A percentile compares a stretch with the other conserved stretches of the same genome.
Conservation (phyloP, 2,329 filamentous ascomycete species). For the Botrytis deweyae region DNA sequence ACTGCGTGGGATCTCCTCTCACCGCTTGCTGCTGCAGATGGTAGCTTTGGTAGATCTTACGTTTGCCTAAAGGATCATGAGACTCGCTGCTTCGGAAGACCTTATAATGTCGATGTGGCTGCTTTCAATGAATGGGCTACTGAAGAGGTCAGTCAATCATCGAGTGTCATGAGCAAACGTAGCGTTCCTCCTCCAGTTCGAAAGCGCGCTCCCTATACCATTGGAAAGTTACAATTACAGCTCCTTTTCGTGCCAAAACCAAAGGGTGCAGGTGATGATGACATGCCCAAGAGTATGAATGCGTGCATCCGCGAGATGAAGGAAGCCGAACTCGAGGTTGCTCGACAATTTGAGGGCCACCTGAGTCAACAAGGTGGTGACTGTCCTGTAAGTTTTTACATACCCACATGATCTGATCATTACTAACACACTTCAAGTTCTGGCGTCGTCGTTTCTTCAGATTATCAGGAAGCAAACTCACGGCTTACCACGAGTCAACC, state of each 20-base stretch:
- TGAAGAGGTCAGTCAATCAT: constrained; percentile 74
- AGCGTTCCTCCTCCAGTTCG: constrained; percentile 63
- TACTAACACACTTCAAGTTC: constrained; percentile 62
- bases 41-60: constrained; percentile 91
- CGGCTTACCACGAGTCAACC: constrained; percentile 93
- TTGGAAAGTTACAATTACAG: constrained; percentile 92
- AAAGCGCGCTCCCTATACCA: constrained; percentile 89
- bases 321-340: constrained; percentile 78
- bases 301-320: constrained; percentile 90
- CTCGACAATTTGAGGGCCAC: constrained; percentile 80
- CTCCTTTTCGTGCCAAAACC: constrained; percentile 92
- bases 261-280: constrained; percentile 80
- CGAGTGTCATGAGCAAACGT: constrained; percentile 93
- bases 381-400: constrained; percentile 74
- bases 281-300: constrained; percentile 99
- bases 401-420: neutral
- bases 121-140: constrained; percentile 99
- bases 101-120: constrained; percentile 82
- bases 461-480: constrained; percentile 84
- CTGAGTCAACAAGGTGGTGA: constrained; percentile 97
- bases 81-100: constrained; percentile 80
- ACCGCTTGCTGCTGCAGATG: constrained; percentile 82
- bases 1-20: constrained; percentile 85
- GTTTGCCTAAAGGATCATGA: constrained; percentile 94
- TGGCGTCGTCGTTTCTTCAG: constrained; percentile 99